A percentile compares a stretch with the other conserved stretches of the same genome.
These are phyloP conservation scores for Curvularia lunata DNA, from an alignment of 2,329 filamentous ascomycete genomes.

Conservation along the genomic window DNA sequence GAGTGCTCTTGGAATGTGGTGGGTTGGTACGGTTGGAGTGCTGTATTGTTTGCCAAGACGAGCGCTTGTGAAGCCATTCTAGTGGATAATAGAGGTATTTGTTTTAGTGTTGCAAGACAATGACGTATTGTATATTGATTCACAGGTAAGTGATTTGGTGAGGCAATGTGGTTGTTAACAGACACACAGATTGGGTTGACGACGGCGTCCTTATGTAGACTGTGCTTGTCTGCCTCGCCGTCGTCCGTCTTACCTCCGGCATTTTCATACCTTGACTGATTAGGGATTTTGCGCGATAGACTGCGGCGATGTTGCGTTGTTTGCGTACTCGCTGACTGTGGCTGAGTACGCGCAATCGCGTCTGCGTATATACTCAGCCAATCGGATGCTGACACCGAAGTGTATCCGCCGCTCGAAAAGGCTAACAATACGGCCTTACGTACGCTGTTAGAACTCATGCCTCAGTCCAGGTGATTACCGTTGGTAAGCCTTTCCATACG, in stretches of 20 bases:
- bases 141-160: not conserved
- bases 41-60: not conserved
- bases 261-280: not conserved
- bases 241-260: not conserved
- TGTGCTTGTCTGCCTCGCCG: not conserved
- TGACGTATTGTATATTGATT: not conserved
- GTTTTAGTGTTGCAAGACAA: not conserved
- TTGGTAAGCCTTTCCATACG: not conserved
- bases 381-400: slow-evolving; percentile 4
- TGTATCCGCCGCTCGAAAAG: slow-evolving; percentile 1
- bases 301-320: slow-evolving; percentile 3
- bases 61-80: not conserved
- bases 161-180: not conserved
- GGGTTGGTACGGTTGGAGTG: not conserved
- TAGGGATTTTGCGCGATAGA: not conserved
- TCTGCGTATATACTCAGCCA: slow-evolving; percentile 7
- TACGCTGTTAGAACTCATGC: not conserved
- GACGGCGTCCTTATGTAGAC: not conserved
- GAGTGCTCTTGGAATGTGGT: not conserved
- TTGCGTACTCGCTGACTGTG: slow-evolving; percentile 7
- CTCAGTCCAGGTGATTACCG: not conserved
- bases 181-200: not conserved
- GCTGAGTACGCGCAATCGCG: slow-evolving; percentile 8
- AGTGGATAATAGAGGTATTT: not conserved
- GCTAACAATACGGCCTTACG: not conserved